A percentile compares a stretch with the other conserved stretches of the same genome.
Evolutionary conservation across 1,284 basidiomycete species (phyloP).

Genomic region (Trametes hirsuta): DNA sequence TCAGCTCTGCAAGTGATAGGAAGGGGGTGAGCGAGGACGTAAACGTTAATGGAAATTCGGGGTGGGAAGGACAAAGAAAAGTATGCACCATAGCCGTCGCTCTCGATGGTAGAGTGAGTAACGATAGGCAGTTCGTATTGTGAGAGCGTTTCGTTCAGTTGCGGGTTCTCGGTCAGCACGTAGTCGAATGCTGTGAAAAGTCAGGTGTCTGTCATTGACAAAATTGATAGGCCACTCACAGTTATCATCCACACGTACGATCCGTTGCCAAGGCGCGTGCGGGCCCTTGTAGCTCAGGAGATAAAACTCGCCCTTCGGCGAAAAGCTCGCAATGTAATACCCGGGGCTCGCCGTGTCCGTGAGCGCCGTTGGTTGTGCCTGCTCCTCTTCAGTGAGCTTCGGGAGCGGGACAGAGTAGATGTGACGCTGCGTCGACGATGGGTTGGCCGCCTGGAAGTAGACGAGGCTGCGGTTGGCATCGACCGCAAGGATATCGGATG

Average conservation of each 20-base stretch:
- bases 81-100: conserved; percentile 76
- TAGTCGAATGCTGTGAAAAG: conserved; percentile 54
- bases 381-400: conserved; percentile 33
- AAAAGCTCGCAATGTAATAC: conserved; percentile 76
- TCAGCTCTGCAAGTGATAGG: conserved; percentile 59
- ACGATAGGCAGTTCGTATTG: conserved; percentile 78
- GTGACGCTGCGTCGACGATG: conserved; percentile 83
- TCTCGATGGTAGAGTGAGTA: conserved; percentile 71
- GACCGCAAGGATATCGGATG: conserved; percentile 71
- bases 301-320: conserved; percentile 85
- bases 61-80: not conserved
- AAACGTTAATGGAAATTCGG: not conserved
- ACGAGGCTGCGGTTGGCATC: conserved; percentile 70
- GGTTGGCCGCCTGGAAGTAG: conserved; percentile 90
- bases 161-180: conserved; percentile 74
- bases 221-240: conserved; percentile 43
- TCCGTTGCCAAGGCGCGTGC: conserved; percentile 83
- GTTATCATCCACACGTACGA: conserved; percentile 66
- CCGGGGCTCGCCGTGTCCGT: conserved; percentile 68
- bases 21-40: not conserved
- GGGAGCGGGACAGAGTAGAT: conserved; percentile 80
- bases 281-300: conserved; percentile 83
- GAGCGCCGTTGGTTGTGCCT: conserved; percentile 54
- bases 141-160: conserved; percentile 69
- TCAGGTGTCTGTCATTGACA: not conserved